phyloP scores from a whole-genome alignment of 176 grass and related monocot species.

The Eleusine coracana region DNA sequence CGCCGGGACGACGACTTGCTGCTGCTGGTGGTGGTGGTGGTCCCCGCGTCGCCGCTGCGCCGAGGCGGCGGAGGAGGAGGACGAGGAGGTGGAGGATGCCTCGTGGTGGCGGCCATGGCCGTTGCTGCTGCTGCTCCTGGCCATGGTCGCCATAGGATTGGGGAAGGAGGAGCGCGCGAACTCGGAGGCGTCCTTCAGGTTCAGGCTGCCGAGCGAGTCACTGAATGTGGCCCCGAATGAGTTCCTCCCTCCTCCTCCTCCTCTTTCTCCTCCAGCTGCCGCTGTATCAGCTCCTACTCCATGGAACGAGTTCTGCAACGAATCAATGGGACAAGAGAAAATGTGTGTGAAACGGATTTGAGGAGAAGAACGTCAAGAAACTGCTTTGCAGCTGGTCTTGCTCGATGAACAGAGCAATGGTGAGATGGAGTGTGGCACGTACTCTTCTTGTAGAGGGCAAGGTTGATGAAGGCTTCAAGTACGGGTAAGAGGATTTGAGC shows the following conservation, averaged over 20 bases:
- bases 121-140: constrained; percentile 55
- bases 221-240: constrained; percentile 54
- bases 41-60: constrained; percentile 48
- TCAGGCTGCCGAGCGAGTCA: constrained; percentile 61
- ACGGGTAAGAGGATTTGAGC: constrained; percentile 41
- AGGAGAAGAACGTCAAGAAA: background rate
- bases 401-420: constrained; percentile 16
- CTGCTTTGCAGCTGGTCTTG: background rate
- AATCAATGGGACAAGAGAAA: constrained; percentile 8
- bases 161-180: constrained; percentile 59
- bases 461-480: constrained; percentile 40
- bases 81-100: constrained; percentile 29
- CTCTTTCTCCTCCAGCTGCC: background rate
- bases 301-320: constrained; percentile 62
- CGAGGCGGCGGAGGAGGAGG: constrained; percentile 45
- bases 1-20: constrained; percentile 49
- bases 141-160: constrained; percentile 45
- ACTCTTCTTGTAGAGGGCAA: constrained; percentile 48
- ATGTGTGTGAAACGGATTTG: background rate
- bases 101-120: constrained; percentile 38
- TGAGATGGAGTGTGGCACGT: constrained; percentile 24
- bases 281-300: constrained; percentile 32
- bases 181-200: constrained; percentile 67
- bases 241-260: constrained; percentile 26
- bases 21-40: too few relatives aligned